A percentile compares a stretch with the other conserved stretches of the same genome.
phyloP scores from a whole-genome alignment of 2,329 filamentous ascomycete species.

The Aspergillus pseudonomiae region DNA sequence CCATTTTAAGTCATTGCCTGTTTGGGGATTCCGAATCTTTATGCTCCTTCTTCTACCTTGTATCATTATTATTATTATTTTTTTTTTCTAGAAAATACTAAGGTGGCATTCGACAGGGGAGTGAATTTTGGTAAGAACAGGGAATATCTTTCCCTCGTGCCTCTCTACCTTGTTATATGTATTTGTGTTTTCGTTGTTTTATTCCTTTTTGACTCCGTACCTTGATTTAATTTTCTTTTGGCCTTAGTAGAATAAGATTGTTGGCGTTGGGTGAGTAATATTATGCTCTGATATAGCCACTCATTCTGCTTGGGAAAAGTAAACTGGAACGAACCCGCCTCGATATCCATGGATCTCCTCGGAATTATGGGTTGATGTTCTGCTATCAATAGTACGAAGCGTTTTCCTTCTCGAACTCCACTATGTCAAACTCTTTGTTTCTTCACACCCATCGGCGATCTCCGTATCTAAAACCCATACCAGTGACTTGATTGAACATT shows the following conservation, averaged over 20 bases:
- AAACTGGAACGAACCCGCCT: neutral
- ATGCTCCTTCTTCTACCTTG: neutral
- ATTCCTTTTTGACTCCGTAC: neutral
- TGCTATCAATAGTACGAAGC: neutral
- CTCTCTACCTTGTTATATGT: neutral
- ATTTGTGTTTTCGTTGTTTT: neutral
- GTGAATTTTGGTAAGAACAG: no score
- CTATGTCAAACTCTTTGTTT: conserved; percentile 7
- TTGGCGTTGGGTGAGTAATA: neutral
- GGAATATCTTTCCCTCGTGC: no score
- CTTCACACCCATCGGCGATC: conserved; percentile 8
- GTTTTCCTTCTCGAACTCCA: neutral
- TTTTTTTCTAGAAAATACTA: neutral
- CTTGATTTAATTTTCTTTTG: neutral
- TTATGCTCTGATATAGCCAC: conserved; percentile 3
- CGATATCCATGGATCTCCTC: neutral
- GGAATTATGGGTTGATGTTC: neutral
- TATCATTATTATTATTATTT: neutral
- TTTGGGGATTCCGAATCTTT: neutral
- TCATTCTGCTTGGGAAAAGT: neutral
- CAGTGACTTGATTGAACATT: neutral
- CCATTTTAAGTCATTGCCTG: neutral
- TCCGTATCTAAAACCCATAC: neutral
- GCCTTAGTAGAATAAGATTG: neutral
- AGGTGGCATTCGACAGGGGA: neutral